Evolutionary conservation across 495 filamentous ascomycete species (phyloP).

Genomic region (Friedmanniomyces endolithicus): DNA sequence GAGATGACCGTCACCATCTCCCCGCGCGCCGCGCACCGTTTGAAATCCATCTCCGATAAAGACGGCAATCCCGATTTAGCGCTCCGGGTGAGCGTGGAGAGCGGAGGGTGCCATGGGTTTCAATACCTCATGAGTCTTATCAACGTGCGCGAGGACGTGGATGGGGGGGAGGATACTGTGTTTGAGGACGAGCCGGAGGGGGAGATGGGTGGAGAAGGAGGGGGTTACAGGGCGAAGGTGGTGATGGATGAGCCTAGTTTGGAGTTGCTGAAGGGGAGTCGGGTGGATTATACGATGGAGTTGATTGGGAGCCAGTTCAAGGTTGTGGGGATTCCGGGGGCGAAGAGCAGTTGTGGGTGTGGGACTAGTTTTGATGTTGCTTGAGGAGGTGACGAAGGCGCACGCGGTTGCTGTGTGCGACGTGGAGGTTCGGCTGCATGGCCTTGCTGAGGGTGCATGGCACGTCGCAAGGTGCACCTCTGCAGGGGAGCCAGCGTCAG

Average conservation of each 20-base stretch:
- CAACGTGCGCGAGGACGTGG: slow-evolving; percentile 41
- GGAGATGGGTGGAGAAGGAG: background rate
- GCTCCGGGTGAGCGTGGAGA: slow-evolving; percentile 79
- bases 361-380: slow-evolving; percentile 92
- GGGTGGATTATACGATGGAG: slow-evolving; percentile 91
- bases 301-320: slow-evolving; percentile 97
- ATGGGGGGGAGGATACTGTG: slow-evolving; percentile 65
- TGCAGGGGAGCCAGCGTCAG: no score
- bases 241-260: slow-evolving; percentile 81
- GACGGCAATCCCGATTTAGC: slow-evolving; percentile 72
- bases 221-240: slow-evolving; percentile 57
- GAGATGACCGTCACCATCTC: slow-evolving; percentile 71
- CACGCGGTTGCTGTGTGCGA: background rate
- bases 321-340: slow-evolving; percentile 81
- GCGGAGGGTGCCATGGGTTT: slow-evolving; percentile 93
- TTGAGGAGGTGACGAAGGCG: background rate
- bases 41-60: slow-evolving; percentile 55
- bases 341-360: slow-evolving; percentile 91
- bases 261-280: slow-evolving; percentile 81
- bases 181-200: slow-evolving; percentile 31
- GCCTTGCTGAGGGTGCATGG: no score
- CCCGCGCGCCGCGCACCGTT: slow-evolving; percentile 62
- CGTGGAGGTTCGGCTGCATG: background rate
- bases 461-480: no score
- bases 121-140: slow-evolving; percentile 90